phyloP scores from a whole-genome alignment of 768 basidiomycete genomes.

The Kwoniella dejecticola region DNA sequence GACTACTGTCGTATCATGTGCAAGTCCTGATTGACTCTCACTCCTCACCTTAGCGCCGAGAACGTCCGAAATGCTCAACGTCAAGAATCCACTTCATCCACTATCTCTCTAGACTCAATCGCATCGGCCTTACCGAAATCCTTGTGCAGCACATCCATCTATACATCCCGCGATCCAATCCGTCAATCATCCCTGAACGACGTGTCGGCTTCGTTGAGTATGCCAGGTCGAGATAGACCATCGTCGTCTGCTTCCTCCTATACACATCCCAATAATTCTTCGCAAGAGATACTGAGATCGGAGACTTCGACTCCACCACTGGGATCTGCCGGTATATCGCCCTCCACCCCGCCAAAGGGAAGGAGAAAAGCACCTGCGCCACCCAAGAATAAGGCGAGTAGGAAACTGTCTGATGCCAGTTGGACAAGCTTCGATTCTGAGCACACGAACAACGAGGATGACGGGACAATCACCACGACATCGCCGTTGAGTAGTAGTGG shows the following conservation, averaged over 20 bases:
- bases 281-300: neutral
- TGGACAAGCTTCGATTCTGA: slow-evolving; percentile 25
- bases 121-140: slow-evolving; percentile 30
- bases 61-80: slow-evolving; percentile 24
- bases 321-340: neutral
- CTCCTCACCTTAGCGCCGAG: slow-evolving; percentile 25
- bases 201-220: slow-evolving; percentile 37
- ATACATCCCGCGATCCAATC: slow-evolving; percentile 49
- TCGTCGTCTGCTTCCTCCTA: slow-evolving; percentile 12
- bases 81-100: slow-evolving; percentile 33
- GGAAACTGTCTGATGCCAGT: slow-evolving; percentile 19
- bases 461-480: neutral
- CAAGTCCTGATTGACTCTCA: neutral
- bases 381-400: slow-evolving; percentile 12
- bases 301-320: slow-evolving; percentile 20
- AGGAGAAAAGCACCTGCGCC: slow-evolving; percentile 42
- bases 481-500: neutral
- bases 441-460: slow-evolving; percentile 6
- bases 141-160: slow-evolving; percentile 34
- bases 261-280: neutral
- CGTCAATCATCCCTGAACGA: slow-evolving; percentile 45
- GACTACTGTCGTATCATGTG: neutral
- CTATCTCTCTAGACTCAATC: slow-evolving; percentile 41
- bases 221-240: slow-evolving; percentile 15
- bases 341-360: neutral